Evolutionary conservation across 1,284 basidiomycete genomes (phyloP).

Genomic region (Apiotrichum akiyoshidainum): DNA sequence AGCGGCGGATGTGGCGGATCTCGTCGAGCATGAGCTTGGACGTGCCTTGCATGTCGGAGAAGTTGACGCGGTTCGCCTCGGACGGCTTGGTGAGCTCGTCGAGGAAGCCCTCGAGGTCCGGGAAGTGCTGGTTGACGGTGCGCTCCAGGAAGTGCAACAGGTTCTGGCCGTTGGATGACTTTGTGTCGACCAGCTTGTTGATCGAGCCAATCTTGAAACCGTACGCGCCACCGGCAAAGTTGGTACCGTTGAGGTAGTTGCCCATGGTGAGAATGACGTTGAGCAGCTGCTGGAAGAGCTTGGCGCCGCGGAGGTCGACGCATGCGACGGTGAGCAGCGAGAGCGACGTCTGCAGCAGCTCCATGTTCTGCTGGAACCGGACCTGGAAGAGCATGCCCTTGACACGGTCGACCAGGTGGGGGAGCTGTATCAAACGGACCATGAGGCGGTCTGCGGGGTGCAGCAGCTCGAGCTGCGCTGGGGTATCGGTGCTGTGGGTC

Average conservation of each 20-base stretch:
- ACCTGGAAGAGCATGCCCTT: slow-evolving; percentile 91
- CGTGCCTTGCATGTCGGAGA: slow-evolving; percentile 42
- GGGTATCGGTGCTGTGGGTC: slow-evolving; percentile 65
- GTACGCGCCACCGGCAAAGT: slow-evolving; percentile 93
- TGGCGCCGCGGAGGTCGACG: slow-evolving; percentile 68
- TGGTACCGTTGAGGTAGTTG: slow-evolving; percentile 97
- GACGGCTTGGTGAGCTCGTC: slow-evolving; percentile 85
- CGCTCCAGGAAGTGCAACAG: slow-evolving; percentile 91
- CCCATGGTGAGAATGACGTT: slow-evolving; percentile 83
- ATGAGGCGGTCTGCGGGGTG: slow-evolving; percentile 95
- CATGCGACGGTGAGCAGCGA: slow-evolving; percentile 77
- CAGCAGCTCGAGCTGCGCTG: slow-evolving; percentile 80
- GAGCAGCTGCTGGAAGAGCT: slow-evolving; percentile 74
- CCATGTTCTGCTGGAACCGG: slow-evolving; percentile 76
- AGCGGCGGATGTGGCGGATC: slow-evolving; percentile 69
- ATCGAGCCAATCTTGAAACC: slow-evolving; percentile 97
- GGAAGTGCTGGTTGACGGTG: slow-evolving; percentile 83
- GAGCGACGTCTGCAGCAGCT: slow-evolving; percentile 63
- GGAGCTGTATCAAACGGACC: slow-evolving; percentile 93
- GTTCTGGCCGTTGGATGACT: slow-evolving; percentile 88
- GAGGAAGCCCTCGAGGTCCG: slow-evolving; percentile 79
- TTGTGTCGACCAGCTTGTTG: slow-evolving; percentile 98
- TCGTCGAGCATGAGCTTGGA: slow-evolving; percentile 68
- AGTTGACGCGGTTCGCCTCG: slow-evolving; percentile 73
- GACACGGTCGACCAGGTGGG: slow-evolving; percentile 84